Percentiles rank a stretch among this genome's conserved stretches.
phyloP scores from a whole-genome alignment of 257 asterid genomes.

The Asclepias syriaca region DNA sequence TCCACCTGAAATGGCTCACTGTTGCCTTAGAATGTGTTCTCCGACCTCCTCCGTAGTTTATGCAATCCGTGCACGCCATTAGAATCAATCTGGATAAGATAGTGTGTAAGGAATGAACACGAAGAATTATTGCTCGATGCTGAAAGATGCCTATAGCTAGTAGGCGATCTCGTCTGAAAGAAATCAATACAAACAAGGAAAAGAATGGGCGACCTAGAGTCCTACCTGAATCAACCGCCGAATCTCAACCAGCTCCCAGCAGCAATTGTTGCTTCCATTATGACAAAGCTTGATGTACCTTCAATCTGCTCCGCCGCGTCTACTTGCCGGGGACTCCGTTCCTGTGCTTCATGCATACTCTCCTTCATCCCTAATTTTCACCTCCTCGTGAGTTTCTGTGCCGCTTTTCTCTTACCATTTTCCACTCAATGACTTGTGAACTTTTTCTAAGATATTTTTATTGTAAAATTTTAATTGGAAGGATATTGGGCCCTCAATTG shows the following conservation, averaged over 20 bases:
- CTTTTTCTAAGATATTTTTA: slow-evolving; percentile 6
- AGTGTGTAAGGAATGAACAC: neutral
- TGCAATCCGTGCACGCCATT: neutral
- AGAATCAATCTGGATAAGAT: neutral
- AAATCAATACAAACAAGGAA: slow-evolving; percentile 4
- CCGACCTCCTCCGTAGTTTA: neutral
- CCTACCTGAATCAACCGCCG: slow-evolving; percentile 19
- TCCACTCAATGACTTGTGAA: neutral
- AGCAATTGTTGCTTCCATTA: slow-evolving; percentile 73
- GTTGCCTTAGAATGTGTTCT: neutral
- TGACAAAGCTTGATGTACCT: slow-evolving; percentile 75
- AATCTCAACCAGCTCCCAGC: slow-evolving; percentile 61
- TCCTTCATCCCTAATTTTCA: slow-evolving; percentile 66
- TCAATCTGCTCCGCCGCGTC: slow-evolving; percentile 80
- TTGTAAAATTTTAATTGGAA: slow-evolving; percentile 12
- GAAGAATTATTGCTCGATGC: neutral
- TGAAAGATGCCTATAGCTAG: neutral
- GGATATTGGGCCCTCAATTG: slow-evolving; percentile 74
- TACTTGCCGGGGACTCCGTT: slow-evolving; percentile 68
- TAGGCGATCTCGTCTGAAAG: neutral
- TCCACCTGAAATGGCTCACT: neutral
- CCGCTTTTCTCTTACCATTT: neutral
- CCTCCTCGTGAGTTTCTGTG: slow-evolving; percentile 45
- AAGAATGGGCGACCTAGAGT: slow-evolving; percentile 42
- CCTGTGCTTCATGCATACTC: slow-evolving; percentile 58